These are phyloP conservation scores for Globisporangium echinulatum DNA, from an alignment of 352 stramenopile genomes.

Conservation along the genomic window DNA sequence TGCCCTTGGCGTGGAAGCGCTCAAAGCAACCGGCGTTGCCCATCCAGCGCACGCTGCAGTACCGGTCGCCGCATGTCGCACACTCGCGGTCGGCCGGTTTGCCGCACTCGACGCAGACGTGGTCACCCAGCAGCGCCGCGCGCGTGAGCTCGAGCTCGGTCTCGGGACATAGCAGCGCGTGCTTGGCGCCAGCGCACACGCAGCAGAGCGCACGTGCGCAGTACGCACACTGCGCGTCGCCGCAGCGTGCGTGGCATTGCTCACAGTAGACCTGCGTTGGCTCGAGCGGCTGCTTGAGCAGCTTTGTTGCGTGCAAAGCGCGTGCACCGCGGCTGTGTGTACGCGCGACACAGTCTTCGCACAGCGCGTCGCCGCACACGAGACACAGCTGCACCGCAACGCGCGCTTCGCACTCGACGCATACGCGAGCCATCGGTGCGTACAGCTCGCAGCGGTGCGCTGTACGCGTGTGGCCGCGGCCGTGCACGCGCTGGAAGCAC, in stretches of 20 bases:
- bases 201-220: slow-evolving; percentile 50
- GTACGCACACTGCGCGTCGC: slow-evolving; percentile 47
- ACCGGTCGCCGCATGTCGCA: slow-evolving; percentile 54
- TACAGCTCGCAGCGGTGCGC: slow-evolving; percentile 58
- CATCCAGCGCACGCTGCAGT: slow-evolving; percentile 84
- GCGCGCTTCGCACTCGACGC: slow-evolving; percentile 66
- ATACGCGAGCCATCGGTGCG: slow-evolving; percentile 39
- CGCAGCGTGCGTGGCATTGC: slow-evolving; percentile 45
- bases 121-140: slow-evolving; percentile 43
- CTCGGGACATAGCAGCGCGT: slow-evolving; percentile 54
- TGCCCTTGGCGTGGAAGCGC: slow-evolving; percentile 68
- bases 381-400: slow-evolving; percentile 61
- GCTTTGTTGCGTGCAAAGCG: slow-evolving; percentile 29
- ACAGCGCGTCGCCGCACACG: slow-evolving; percentile 64
- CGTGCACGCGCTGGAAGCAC: slow-evolving; percentile 68
- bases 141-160: slow-evolving; percentile 49
- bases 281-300: slow-evolving; percentile 34
- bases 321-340: slow-evolving; percentile 50
- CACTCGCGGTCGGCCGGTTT: slow-evolving; percentile 68
- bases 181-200: slow-evolving; percentile 41
- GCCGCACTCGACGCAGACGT: slow-evolving; percentile 67
- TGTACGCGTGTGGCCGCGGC: slow-evolving; percentile 46
- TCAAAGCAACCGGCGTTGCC: slow-evolving; percentile 81
- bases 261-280: slow-evolving; percentile 45
- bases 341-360: slow-evolving; percentile 48